A percentile compares a stretch with the other conserved stretches of the same genome.
Evolutionary conservation across 2,329 filamentous ascomycete genomes (phyloP).

Genomic region (Fonsecaea monophora): DNA sequence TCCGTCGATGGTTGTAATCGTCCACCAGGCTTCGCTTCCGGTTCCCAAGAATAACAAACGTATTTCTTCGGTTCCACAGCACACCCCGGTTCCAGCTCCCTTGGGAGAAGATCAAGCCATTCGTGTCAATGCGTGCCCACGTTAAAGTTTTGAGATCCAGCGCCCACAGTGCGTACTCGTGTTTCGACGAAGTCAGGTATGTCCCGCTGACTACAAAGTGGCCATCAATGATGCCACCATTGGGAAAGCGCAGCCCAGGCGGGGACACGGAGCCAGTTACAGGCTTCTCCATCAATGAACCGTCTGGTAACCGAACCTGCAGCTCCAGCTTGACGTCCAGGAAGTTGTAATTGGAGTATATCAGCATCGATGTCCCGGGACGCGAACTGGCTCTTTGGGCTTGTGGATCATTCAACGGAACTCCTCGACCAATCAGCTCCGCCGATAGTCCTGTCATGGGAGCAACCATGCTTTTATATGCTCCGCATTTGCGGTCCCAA

Average conservation of each 20-base stretch:
- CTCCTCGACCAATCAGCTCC: conserved; percentile 39
- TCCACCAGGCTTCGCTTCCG: conserved; percentile 92
- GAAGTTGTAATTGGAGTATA: conserved; percentile 99
- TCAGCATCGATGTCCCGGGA: conserved; percentile 75
- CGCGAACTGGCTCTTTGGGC: conserved; percentile 29
- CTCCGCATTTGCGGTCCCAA: conserved; percentile 90
- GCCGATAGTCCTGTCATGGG: conserved; percentile 64
- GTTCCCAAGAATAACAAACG: conserved; percentile 94
- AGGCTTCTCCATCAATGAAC: conserved; percentile 80
- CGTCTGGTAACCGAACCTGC: conserved; percentile 84
- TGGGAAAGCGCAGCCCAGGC: conserved; percentile 91
- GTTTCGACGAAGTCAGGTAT: conserved; percentile 95
- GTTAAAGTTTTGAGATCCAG: conserved; percentile 85
- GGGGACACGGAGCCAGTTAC: conserved; percentile 89
- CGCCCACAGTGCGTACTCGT: conserved; percentile 97
- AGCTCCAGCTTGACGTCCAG: conserved; percentile 94
- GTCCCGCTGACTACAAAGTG: conserved; percentile 98
- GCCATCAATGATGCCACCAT: conserved; percentile 92
- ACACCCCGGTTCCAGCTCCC: conserved; percentile 98
- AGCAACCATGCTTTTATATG: conserved; percentile 93
- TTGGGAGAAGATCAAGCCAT: conserved; percentile 90
- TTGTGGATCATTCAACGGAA: conserved; percentile 33
- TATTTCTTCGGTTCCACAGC: conserved; percentile 89
- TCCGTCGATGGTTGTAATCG: conserved; percentile 95
- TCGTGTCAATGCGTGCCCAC: conserved; percentile 95